These are phyloP conservation scores for Larix kaempferi DNA, from an alignment of 75 land plant species.

Conservation along the genomic window DNA sequence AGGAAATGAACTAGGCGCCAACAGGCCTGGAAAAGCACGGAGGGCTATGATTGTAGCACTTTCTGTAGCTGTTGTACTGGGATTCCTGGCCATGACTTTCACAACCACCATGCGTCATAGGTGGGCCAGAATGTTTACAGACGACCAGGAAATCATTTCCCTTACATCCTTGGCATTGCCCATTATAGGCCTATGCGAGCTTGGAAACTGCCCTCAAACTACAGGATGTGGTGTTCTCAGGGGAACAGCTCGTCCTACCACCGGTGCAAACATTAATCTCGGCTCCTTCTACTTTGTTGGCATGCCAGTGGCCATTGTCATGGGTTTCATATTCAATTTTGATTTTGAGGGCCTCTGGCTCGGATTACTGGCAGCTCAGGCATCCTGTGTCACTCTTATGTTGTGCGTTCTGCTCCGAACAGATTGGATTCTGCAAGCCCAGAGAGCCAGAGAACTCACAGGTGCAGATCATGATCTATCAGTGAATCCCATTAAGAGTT, in stretches of 20 bases:
- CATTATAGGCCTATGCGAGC: slow-evolving; percentile 67
- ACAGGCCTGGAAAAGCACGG: slow-evolving; percentile 38
- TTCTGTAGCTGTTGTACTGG: slow-evolving; percentile 27
- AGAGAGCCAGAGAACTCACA: slow-evolving; percentile 39
- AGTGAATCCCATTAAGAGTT: too few species aligned
- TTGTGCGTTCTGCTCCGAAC: slow-evolving; percentile 45
- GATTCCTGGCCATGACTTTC: slow-evolving; percentile 44
- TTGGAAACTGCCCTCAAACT: slow-evolving; percentile 78
- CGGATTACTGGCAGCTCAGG: slow-evolving; percentile 67
- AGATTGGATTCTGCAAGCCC: slow-evolving; percentile 56
- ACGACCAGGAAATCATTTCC: slow-evolving; percentile 35
- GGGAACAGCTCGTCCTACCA: slow-evolving; percentile 62
- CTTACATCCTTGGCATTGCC: slow-evolving; percentile 58
- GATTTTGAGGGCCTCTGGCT: slow-evolving; percentile 73
- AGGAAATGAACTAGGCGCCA: slow-evolving; percentile 72
- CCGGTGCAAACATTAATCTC: slow-evolving; percentile 62
- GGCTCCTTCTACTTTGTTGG: slow-evolving; percentile 75
- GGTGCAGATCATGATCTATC: background rate
- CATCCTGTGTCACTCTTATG: slow-evolving; percentile 62
- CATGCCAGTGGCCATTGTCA: slow-evolving; percentile 63
- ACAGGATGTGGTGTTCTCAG: slow-evolving; percentile 74
- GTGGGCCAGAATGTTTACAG: slow-evolving; percentile 63
- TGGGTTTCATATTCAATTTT: slow-evolving; percentile 35
- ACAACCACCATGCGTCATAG: slow-evolving; percentile 38
- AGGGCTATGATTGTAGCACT: slow-evolving; percentile 39